Evolutionary conservation across 116 monocot species (phyloP).

Genomic region (Zostera marina): DNA sequence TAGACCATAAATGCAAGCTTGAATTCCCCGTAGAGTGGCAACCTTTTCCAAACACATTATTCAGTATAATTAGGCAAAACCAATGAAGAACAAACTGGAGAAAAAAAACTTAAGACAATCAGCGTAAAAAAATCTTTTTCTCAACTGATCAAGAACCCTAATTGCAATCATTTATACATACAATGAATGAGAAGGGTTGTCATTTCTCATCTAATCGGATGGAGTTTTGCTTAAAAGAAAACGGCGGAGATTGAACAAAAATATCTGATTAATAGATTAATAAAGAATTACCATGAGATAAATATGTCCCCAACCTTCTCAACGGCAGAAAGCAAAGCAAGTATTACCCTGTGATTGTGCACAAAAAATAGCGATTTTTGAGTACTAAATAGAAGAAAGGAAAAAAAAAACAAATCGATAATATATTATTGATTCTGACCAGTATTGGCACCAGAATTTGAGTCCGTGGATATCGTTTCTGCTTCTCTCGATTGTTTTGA

Average conservation of each 20-base stretch:
- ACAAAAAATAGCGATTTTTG: neutral
- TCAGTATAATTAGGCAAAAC: neutral
- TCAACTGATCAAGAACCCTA: too few relatives aligned
- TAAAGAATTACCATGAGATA: slow-evolving; percentile 14
- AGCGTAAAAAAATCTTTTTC: too few relatives aligned
- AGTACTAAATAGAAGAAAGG: neutral
- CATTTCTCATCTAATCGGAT: too few relatives aligned
- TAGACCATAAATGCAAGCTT: slow-evolving; percentile 31
- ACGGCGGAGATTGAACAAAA: too few relatives aligned
- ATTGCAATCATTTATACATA: too few relatives aligned
- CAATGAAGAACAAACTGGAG: too few relatives aligned
- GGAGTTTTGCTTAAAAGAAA: too few relatives aligned
- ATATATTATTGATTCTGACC: too few relatives aligned
- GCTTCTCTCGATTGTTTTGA: slow-evolving; percentile 41
- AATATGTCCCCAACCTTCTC: slow-evolving; percentile 19
- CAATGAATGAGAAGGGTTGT: too few relatives aligned
- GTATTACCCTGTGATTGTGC: slow-evolving; percentile 13
- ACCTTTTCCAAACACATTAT: slow-evolving; percentile 4
- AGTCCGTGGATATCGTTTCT: slow-evolving; percentile 8
- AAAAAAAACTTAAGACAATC: too few relatives aligned
- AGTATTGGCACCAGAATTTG: slow-evolving; percentile 15
- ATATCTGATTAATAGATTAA: too few relatives aligned
- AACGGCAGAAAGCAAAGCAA: slow-evolving; percentile 13
- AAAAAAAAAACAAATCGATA: neutral
- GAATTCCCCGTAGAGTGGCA: slow-evolving; percentile 23